phyloP scores from a whole-genome alignment of 2,329 filamentous ascomycete species.

The Cordyceps tenuipes region DNA sequence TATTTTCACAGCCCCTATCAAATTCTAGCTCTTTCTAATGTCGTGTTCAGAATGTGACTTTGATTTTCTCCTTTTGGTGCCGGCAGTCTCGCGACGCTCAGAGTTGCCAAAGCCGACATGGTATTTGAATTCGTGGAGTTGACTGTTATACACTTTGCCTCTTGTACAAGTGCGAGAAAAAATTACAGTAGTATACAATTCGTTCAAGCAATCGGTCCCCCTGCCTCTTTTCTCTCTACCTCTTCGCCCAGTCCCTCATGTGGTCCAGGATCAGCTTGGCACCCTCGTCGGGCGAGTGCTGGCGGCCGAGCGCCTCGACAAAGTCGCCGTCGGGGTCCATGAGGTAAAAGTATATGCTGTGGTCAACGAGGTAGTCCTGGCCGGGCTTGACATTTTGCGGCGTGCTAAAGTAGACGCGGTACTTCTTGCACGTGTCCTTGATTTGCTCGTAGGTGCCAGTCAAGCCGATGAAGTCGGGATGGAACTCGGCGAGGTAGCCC shows the following conservation, averaged over 20 bases:
- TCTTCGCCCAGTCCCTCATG: constrained; percentile 54
- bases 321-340: constrained; percentile 99
- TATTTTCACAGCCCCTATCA: neutral
- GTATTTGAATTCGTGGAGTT: constrained; percentile 4
- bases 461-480: constrained; percentile 74
- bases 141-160: neutral
- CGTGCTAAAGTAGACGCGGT: constrained; percentile 95
- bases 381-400: constrained; percentile 81
- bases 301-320: constrained; percentile 89
- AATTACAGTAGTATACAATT: constrained; percentile 11
- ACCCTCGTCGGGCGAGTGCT: constrained; percentile 83
- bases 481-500: constrained; percentile 84
- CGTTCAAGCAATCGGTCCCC: neutral
- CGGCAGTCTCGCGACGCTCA: neutral
- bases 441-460: constrained; percentile 92
- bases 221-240: constrained; percentile 8
- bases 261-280: constrained; percentile 79
- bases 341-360: constrained; percentile 98
- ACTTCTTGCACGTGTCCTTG: constrained; percentile 89
- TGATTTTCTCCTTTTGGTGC: neutral
- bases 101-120: neutral
- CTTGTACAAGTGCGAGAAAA: neutral
- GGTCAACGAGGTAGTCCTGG: constrained; percentile 94
- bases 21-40: neutral
- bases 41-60: neutral